phyloP scores from a whole-genome alignment of 2,329 filamentous ascomycete species.

The Clonostachys byssicola region DNA sequence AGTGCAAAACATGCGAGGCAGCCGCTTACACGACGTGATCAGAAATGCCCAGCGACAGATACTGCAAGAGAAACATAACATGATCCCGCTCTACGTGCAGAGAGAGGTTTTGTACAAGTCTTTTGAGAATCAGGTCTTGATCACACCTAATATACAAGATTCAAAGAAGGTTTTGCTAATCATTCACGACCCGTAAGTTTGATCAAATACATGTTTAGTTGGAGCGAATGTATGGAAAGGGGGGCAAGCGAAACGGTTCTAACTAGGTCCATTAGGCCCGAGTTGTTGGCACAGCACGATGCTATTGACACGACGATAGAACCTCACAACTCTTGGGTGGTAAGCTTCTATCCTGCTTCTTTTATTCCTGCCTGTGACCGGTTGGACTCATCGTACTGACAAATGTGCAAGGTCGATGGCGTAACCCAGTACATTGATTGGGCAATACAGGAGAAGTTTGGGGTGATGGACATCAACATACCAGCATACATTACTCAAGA shows the following conservation, averaged over 20 bases:
- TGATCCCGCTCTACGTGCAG: conserved; percentile 78
- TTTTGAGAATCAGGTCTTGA: conserved; percentile 82
- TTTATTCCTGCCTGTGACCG: too few relatives aligned
- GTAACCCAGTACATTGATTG: conserved; percentile 79
- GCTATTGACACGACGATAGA: conserved; percentile 70
- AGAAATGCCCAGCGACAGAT: conserved; percentile 70
- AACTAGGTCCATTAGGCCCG: conserved; percentile 44
- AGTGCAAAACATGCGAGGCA: conserved; percentile 45
- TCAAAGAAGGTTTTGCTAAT: conserved; percentile 73
- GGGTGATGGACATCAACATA: conserved; percentile 87
- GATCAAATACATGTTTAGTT: not conserved
- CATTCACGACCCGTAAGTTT: conserved; percentile 80
- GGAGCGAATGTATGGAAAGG: too few relatives aligned
- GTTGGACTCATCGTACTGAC: too few relatives aligned
- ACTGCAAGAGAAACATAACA: conserved; percentile 68
- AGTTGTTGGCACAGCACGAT: conserved; percentile 64
- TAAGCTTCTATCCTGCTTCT: conserved; percentile 38
- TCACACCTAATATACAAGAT: conserved; percentile 66
- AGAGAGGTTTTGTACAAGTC: conserved; percentile 67
- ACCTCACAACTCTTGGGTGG: conserved; percentile 83
- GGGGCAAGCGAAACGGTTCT: conserved; percentile 1
- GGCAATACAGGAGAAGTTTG: conserved; percentile 73
- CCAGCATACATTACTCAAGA: conserved; percentile 69
- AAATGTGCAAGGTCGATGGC: conserved; percentile 63
- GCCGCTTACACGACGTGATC: conserved; percentile 75